Base-by-base conservation (phyloP, 352 stramenopile genomes). In the Globisporangium cystogenes region DNA sequence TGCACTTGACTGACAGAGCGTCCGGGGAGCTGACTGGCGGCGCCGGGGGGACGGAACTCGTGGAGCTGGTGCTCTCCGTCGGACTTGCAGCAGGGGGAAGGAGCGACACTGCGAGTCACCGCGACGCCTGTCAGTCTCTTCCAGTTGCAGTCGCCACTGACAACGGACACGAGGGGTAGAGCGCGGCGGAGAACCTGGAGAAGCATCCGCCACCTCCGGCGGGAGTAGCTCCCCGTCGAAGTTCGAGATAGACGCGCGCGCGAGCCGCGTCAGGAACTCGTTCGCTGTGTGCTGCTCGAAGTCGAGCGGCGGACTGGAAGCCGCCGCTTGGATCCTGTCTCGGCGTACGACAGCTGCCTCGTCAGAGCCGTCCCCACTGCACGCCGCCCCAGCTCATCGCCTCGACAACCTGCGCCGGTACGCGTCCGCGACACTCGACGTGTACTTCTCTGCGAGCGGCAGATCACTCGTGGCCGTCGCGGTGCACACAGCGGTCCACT, bases 401-500 rank as follows among this genome's bases (percentile, higher is more conserved):
- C 14, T 18, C 14, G 14, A 6, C 7, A 27, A 75, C 70, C 74
- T 56, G 47, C 64, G 68, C 43, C 74, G 77, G 60, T 92, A 94
- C 8, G 66, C 70, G 31, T 75, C 73, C 16, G 83, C 83, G 45
- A 89, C 66, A 4, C 55, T 53, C 11, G 81, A 84, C 35, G 57
- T 66, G 67, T 94, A 94, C 54, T 90, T 91, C 31, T 86, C 55
- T 41, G 62, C 55, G 18, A 84, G 57, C 0, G 65, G 15, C 26
- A 86, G 56, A 39, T 90, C 68, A 26, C 51, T 53, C 1, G 79
- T 67, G 7, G 64, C 56, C 3, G 70, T 76, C 16, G 67, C 83
- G 11, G 65, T 47, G 56, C 83, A 94, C 15, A 94, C 78, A 6
- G 79, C 79, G 21, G 67, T 47, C 83, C 83, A 94, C 60, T 94